These are phyloP conservation scores for Hypsizygus marmoreus DNA, from an alignment of 768 basidiomycete species.

Conservation along the genomic window DNA sequence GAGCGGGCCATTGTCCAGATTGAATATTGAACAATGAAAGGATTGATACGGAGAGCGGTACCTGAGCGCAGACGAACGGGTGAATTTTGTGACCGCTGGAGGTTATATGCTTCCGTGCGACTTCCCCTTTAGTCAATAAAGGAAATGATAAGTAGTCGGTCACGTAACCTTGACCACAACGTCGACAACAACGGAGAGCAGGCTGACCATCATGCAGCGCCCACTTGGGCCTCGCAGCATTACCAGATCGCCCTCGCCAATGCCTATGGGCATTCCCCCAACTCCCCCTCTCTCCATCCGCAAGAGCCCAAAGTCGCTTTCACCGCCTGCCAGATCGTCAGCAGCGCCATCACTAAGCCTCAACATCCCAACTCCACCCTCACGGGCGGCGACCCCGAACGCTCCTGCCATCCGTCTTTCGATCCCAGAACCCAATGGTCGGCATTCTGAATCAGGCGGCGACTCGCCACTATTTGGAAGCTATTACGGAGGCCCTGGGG, in stretches of 20 bases:
- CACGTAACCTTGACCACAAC: conserved; percentile 31
- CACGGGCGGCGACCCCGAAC: conserved; percentile 31
- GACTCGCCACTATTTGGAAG: conserved; percentile 35
- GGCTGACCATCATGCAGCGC: conserved; percentile 28
- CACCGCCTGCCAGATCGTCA: conserved; percentile 30
- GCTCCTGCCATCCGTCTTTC: conserved; percentile 27
- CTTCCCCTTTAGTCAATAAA: conserved; percentile 28
- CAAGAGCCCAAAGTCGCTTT: conserved; percentile 24
- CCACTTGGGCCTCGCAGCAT: conserved; percentile 55
- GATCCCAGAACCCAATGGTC: conserved; percentile 26
- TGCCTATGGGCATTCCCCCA: conserved; percentile 23
- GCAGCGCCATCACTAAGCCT: conserved; percentile 29
- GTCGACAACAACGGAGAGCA: conserved; percentile 26
- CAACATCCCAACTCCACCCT: conserved; percentile 25
- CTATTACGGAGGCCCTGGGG: conserved; percentile 46
- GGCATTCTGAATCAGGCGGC: conserved; percentile 21
- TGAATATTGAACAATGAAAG: neutral
- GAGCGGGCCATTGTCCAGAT: too few relatives aligned
- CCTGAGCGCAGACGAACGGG: too few relatives aligned
- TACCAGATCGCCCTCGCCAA: conserved; percentile 40
- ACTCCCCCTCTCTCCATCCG: conserved; percentile 32
- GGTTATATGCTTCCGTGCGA: conserved; percentile 19
- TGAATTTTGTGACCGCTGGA: neutral
- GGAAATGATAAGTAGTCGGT: conserved; percentile 25
- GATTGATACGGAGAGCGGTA: neutral